Base-by-base conservation (phyloP, 305 asterid genomes). In the Rubia peregrina region DNA sequence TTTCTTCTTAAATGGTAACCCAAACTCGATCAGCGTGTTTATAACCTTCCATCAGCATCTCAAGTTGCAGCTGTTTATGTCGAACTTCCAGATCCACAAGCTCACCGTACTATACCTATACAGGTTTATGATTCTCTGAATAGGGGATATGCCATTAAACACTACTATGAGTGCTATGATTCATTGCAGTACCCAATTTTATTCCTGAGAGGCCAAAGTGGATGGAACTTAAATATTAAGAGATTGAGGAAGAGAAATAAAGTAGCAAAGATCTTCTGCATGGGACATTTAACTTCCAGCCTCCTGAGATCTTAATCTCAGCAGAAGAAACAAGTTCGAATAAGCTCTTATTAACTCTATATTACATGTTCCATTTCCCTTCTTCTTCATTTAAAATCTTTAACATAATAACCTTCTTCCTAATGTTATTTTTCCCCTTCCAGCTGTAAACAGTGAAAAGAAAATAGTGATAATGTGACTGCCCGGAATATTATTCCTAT, bases 151-250 rank as follows among this genome's bases (percentile, higher is more conserved):
- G 48, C 10, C 0, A 26, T 71, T 0, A 21, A 48, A 0, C 57
- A 76, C 7, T 67, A 44, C 12, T 76, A 44, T 51, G 62, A 61
- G 2, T 71, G 73, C 2, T 76, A 76, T 12, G 62, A 76, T 48
- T 74, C 76, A 1, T 48, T 76, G 19, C 74, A 72, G 4, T 72
- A 76, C 43, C 68, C 71, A 0, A 2, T 76, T 2, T 41, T 76
- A 6, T 72, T 72, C 8, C 26, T 56, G 3, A 12, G 21, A 5
- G 69, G 74, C 0, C 55, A 76, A 13, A 3, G n/a, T 5, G 71
- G 71, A 0, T 71, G 76, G 73, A 70, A 76, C 11, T 48, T 16
- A 11, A 48, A 48, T 10, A 48, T 48, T 48, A 11, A 11, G 17
- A 48, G n/a, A 16, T 48, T 48, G n/a, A 16, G n/a, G 14, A 48